phyloP scores from a whole-genome alignment of 1,284 basidiomycete species.

The Inonotus hispidus region DNA sequence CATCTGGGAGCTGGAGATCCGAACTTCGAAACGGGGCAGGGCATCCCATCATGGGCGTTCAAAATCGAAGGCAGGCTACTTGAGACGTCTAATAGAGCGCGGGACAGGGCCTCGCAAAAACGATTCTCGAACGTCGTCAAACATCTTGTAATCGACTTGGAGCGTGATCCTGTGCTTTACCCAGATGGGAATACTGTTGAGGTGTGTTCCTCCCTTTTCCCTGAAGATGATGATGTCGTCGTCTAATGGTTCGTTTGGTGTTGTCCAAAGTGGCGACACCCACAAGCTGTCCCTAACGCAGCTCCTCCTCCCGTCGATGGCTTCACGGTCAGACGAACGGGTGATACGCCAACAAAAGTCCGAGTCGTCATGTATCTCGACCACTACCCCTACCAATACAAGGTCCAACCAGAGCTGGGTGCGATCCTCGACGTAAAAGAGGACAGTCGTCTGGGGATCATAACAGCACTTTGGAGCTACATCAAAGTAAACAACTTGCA shows the following conservation, averaged over 20 bases:
- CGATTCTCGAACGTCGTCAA: slow-evolving; percentile 90
- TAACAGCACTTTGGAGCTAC: slow-evolving; percentile 89
- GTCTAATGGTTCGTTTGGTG: slow-evolving; percentile 18
- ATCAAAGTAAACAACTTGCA: slow-evolving; percentile 85
- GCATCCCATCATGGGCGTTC: slow-evolving; percentile 87
- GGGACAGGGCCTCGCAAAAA: slow-evolving; percentile 61
- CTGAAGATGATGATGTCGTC: slow-evolving; percentile 12
- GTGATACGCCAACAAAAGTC: slow-evolving; percentile 73
- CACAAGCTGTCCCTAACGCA: slow-evolving; percentile 28
- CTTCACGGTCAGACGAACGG: slow-evolving; percentile 82
- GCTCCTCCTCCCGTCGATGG: slow-evolving; percentile 73
- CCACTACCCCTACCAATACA: slow-evolving; percentile 85
- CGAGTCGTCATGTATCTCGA: slow-evolving; percentile 80
- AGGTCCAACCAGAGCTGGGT: slow-evolving; percentile 74
- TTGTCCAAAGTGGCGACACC: slow-evolving; percentile 62
- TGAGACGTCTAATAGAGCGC: slow-evolving; percentile 45
- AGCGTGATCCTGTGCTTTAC: slow-evolving; percentile 78
- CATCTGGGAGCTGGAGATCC: slow-evolving; percentile 27
- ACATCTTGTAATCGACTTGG: slow-evolving; percentile 81
- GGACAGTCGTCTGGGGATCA: slow-evolving; percentile 77
- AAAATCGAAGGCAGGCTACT: slow-evolving; percentile 87
- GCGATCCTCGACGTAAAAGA: slow-evolving; percentile 78
- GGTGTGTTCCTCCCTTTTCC: slow-evolving; percentile 34
- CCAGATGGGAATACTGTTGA: slow-evolving; percentile 79
- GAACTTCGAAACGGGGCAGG: slow-evolving; percentile 63